Conservation (phyloP, 495 filamentous ascomycete species). For the Penicillium robsamsonii region DNA sequence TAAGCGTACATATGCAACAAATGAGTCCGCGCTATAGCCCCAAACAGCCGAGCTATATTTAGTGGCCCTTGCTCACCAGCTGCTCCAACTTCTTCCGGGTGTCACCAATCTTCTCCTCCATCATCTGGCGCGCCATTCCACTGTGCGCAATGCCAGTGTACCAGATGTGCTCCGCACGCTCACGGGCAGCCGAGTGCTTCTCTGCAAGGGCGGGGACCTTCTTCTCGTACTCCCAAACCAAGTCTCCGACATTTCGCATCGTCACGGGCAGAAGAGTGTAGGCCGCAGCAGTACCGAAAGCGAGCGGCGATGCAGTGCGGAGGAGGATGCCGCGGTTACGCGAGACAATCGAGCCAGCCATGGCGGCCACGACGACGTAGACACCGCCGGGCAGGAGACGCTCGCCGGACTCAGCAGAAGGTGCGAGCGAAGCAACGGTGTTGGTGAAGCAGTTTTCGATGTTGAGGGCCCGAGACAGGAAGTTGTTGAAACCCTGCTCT, state of each 20-base stretch:
- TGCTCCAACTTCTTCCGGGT: conserved; percentile 74
- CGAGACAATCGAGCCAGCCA: conserved; percentile 86
- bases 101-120: conserved; percentile 73
- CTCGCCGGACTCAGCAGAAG: conserved; percentile 76
- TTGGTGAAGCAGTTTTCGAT: conserved; percentile 76
- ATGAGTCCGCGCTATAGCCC: conserved; percentile 16
- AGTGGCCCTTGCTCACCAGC: conserved; percentile 84
- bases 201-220: conserved; percentile 74
- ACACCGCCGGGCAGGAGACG: conserved; percentile 78
- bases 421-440: conserved; percentile 83
- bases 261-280: conserved; percentile 74
- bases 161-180: conserved; percentile 65
- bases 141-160: conserved; percentile 68
- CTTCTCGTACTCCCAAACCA: conserved; percentile 89
- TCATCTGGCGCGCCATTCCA: conserved; percentile 63
- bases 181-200: conserved; percentile 65
- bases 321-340: conserved; percentile 82
- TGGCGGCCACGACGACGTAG: conserved; percentile 86
- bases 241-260: conserved; percentile 78
- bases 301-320: conserved; percentile 65
- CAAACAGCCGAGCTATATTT: conserved; percentile 20
- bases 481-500: conserved; percentile 74
- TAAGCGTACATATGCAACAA: conserved; percentile 37
- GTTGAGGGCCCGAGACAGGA: conserved; percentile 69
- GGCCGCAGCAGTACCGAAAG: conserved; percentile 69